Base-by-base conservation (phyloP, 2,329 filamentous ascomycete species). In the Scedosporium aurantiacum region DNA sequence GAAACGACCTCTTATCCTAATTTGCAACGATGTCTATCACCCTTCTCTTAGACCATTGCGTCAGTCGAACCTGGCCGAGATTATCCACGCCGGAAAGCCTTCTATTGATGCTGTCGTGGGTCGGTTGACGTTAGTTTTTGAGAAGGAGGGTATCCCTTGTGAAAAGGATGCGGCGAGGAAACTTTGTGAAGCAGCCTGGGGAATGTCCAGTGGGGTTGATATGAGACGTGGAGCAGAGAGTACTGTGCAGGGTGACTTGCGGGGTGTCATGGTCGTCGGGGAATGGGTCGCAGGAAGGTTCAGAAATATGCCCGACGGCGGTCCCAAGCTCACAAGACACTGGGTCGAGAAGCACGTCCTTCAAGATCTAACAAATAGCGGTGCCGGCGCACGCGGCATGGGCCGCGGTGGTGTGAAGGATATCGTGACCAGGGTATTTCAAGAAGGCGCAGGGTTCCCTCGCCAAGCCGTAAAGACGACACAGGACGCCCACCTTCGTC, bases 21-120 rank as follows among this genome's bases (percentile, higher is more conserved):
- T 99, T 67, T 99, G 94, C 77, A 99, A 99, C 68, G 95, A 99
- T 71, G 85, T 97, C 1, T 99, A 99, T 69, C 91, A 96, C 67
- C 87, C 93, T 3, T 90, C 92, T 21, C 80, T 99, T 47, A 84
- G 91, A 28, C 91, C 90, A 0, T 78, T 99, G 6, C 85, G 94
- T n/a, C 89, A 93, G 65, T 92, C 91, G 0, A 85, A 79, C 5
- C 76, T 94, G 58, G 94, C 93, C 0, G 94, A 99, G 71, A 86
- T 97, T 45, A 87, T 99, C 23, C 91, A 96, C 69, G 88, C 96
- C 40, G 90, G 93, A 57, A 94, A 94, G 67, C 91, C 94, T 1
- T 86, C 89, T 0, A 76, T 97, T 8, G 92, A 96, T 64, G 88
- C 91, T 58, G 90, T 97, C 2, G 87, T 96, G 3, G 79, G 82